A percentile compares a stretch with the other conserved stretches of the same genome.
phyloP scores from a whole-genome alignment of 352 stramenopile species.

The Phytophthora ramorum region DNA sequence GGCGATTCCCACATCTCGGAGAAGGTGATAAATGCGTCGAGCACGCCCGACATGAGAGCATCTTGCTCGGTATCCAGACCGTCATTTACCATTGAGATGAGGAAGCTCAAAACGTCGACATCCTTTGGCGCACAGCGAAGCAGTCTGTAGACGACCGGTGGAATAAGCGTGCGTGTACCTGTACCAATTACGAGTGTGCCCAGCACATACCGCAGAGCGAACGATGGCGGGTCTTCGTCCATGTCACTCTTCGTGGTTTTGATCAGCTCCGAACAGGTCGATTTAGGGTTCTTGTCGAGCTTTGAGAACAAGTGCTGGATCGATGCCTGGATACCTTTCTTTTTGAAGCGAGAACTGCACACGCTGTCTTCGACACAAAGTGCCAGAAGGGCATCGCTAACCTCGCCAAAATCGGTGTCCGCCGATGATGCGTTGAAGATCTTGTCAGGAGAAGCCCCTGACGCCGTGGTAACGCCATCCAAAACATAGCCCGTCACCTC shows the following conservation, averaged over 20 bases:
- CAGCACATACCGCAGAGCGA: constrained; percentile 22
- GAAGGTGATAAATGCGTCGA: constrained; percentile 41
- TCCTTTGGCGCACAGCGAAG: constrained; percentile 37
- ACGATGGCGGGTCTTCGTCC: constrained; percentile 18
- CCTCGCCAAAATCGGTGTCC: constrained; percentile 31
- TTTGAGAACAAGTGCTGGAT: neutral
- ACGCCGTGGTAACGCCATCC: constrained; percentile 45
- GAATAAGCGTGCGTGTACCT: constrained; percentile 29
- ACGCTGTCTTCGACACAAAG: constrained; percentile 18
- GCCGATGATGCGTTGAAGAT: constrained; percentile 37
- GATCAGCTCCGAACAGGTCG: constrained; percentile 16
- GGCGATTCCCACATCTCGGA: constrained; percentile 49
- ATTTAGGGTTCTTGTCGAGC: constrained; percentile 25
- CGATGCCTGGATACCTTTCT: constrained; percentile 4
- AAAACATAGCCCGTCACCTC: constrained; percentile 52
- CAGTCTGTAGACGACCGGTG: constrained; percentile 37
- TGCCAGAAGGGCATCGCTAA: constrained; percentile 31
- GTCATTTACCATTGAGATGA: constrained; percentile 5
- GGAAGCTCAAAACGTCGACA: constrained; percentile 15
- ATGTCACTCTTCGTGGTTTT: neutral
- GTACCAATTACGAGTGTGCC: constrained; percentile 24
- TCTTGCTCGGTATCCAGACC: neutral
- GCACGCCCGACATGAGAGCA: constrained; percentile 32
- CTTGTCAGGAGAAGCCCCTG: constrained; percentile 26
- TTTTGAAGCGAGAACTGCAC: constrained; percentile 29